Evolutionary conservation across 2,329 filamentous ascomycete species (phyloP), one percentile per base, ranked within the genome.

Genomic region (Parastagonospora nodorum): DNA sequence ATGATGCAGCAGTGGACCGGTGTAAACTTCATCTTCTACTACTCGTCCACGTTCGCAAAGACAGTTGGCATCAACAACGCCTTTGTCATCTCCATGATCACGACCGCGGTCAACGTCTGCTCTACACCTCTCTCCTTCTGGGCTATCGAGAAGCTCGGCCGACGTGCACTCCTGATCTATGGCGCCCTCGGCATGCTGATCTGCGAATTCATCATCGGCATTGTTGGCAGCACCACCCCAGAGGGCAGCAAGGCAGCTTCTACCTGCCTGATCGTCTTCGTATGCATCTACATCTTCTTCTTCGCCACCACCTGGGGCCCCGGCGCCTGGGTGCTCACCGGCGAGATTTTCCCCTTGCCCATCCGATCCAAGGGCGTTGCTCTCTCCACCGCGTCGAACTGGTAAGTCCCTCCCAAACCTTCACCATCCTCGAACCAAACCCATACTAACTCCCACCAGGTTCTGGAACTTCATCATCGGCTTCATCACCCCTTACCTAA

Each of bases 211-310:
- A 80, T 96, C 69, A 89, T 94, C 50, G 92, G 85, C 67, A 91
- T 94, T 60, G 75, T 84, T 45, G 82, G 80, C 53, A 24, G 19
- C 19, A 70, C 64, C 16, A 66, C 76, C 0, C 60, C 60, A 28
- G 63, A 60, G 15, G 71, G 67, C 15, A 74, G 87, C 73, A 75
- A 80, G 53, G 58, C 77, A 2, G 86, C 85, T 1, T 70, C 74
- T 42, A 64, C 71, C 27, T 68, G 61, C 60, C 74, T 92, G 81
- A 91, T 96, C 60, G 85, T 89, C 54, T 94, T 95, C 79, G 94
- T 94, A 70, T 88, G 87, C 78, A 87, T 96, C 79, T 94, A 92
- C 82, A 92, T 96, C 81, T 92, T 90, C 83, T 93, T 88, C 82
- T 96, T 96, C 74, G 91, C 91, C 53, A 86, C 84, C 51, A 96